These are phyloP conservation scores for Dunaliella primolecta DNA, from an alignment of 139 green algal genomes.

Conservation along the genomic window DNA sequence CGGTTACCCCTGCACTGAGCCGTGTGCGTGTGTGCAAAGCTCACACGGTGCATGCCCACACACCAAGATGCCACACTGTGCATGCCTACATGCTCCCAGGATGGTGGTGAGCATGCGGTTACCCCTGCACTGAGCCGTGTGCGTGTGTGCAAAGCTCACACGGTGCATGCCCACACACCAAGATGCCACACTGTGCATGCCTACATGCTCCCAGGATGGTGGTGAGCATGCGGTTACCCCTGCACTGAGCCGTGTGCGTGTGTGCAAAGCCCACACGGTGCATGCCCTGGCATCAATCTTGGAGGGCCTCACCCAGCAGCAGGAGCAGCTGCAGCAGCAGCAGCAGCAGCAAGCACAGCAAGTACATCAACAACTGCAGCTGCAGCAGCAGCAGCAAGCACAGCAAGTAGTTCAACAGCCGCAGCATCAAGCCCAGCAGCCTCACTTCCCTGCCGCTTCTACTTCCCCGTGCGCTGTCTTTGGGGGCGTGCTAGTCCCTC, in stretches of 20 bases:
- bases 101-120: not conserved
- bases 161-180: not conserved
- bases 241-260: no score
- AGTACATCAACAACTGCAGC: not conserved
- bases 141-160: not conserved
- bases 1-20: no score
- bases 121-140: not conserved
- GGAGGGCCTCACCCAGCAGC: no score
- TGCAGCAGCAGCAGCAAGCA: slow-evolving; percentile 6
- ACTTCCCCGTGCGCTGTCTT: not conserved
- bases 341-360: slow-evolving; percentile 13
- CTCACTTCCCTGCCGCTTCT: not conserved
- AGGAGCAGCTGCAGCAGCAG: slow-evolving; percentile 12
- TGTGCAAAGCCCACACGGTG: not conserved
- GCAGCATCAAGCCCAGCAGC: slow-evolving; percentile 3
- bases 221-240: not conserved
- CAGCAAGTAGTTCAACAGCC: not conserved
- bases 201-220: no score
- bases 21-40: no score
- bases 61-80: no score
- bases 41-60: no score
- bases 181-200: not conserved
- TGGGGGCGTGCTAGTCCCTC: not conserved
- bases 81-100: not conserved
- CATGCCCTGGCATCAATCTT: slow-evolving; percentile 3